Base-by-base conservation (phyloP, 208 protist genomes). In the Leishmania braziliensis region DNA sequence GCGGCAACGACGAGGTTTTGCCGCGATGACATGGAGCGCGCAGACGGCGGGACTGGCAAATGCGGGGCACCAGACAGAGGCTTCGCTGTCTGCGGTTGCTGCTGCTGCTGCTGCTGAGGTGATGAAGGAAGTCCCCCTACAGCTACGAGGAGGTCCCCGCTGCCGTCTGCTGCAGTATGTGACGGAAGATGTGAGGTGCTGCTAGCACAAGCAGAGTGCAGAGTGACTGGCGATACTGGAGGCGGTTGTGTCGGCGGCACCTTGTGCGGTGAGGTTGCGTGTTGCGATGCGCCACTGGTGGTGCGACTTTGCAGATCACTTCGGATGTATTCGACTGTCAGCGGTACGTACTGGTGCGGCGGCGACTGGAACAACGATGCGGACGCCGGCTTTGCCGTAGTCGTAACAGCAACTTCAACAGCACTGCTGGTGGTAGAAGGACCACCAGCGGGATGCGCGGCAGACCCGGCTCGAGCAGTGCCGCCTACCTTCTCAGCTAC, bases 201-300 rank as follows among this genome's bases (percentile, higher is more conserved):
- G 46, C 33, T 62, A 62, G 46, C 23, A 12, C 51, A 18, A 62
- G 51, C 33, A 14, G 72, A 46, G 51, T 43, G 72, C 33, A 76
- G 72, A 10, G 50, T n/a, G 72, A 18, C 18, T 48, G 51, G 10
- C 10, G 50, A 20, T 46, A 43, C n/a, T 39, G 72, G 51, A 23
- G 18, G 72, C n/a, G 72, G 51, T 29, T 62, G 48, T 46, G 72
- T 48, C 29, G 60, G 72, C 51, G 43, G 26, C 53, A 16, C 14
- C 51, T 62, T 58, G 6, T 3, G 74, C 53, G 56, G 74, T 5
- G 74, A 46, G 74, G 36, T 23, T 2, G 53, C 39, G 2, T 39
- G 26, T 39, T 66, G 54, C 39, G 74, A 77, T 36, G 74, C 33
- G 39, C 74, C 74, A 50, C 74, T 77, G 29, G 74, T 77, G 36